Percentiles rank a stretch among this genome's conserved stretches.
phyloP scores from a whole-genome alignment of 2,329 filamentous ascomycete genomes.

The Neoascochyta sp. region DNA sequence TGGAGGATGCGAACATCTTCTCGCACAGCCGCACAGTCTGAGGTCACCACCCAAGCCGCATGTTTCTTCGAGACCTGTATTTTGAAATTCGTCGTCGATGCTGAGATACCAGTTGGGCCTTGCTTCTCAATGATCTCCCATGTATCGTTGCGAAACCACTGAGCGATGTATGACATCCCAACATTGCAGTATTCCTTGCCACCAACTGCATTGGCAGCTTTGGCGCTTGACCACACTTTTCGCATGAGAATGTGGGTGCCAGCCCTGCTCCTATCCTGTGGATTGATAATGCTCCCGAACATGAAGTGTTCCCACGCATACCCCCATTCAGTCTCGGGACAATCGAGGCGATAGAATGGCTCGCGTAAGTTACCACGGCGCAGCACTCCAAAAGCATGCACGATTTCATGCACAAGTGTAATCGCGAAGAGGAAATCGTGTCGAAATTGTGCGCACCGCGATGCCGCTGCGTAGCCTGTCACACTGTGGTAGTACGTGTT shows the following conservation, averaged over 20 bases:
- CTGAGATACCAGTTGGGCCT: constrained; percentile 19
- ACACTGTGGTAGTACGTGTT: constrained; percentile 14
- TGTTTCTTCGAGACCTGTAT: constrained; percentile 11
- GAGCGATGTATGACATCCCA: constrained; percentile 32
- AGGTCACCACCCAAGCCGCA: constrained; percentile 17
- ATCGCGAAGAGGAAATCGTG: constrained; percentile 35
- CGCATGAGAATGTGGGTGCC: constrained; percentile 25
- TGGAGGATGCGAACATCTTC: constrained; percentile 12
- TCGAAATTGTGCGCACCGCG: constrained; percentile 28
- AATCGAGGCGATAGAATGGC: constrained; percentile 21
- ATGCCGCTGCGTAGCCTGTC: constrained; percentile 18
- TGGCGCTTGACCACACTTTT: constrained; percentile 25
- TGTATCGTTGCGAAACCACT: constrained; percentile 36
- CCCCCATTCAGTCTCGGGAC: constrained; percentile 31
- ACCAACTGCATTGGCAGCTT: constrained; percentile 9
- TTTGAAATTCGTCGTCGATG: constrained; percentile 25
- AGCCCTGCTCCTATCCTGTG: constrained; percentile 16
- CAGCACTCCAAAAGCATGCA: constrained; percentile 35
- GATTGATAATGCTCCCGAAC: constrained; percentile 34
- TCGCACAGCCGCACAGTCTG: constrained; percentile 11
- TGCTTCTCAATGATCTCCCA: constrained; percentile 23
- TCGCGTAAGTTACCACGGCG: constrained; percentile 26
- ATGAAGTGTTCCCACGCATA: constrained; percentile 38
- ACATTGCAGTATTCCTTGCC: constrained; percentile 33
- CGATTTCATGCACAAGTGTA: constrained; percentile 33